phyloP scores from a whole-genome alignment of 2,329 filamentous ascomycete species.

The Escovopsis sp. region DNA sequence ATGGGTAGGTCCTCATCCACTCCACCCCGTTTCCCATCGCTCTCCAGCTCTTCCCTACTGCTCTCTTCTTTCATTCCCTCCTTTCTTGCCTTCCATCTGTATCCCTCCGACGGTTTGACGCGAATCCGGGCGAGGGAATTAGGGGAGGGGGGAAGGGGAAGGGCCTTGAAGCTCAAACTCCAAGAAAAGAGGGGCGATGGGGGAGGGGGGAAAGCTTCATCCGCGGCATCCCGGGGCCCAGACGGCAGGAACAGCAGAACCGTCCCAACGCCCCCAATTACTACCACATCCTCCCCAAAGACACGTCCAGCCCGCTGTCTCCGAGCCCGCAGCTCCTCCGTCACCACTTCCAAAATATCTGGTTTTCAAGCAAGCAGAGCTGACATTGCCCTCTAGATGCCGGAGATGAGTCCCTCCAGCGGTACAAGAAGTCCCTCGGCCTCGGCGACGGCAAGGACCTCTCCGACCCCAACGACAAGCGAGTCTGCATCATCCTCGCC shows the following conservation, averaged over 20 bases:
- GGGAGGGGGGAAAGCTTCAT: too few relatives aligned
- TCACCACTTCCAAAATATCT: not conserved
- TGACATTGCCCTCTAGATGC: slow-evolving; percentile 29
- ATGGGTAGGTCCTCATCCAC: slow-evolving; percentile 54
- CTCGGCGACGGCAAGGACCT: slow-evolving; percentile 60
- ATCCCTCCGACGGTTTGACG: too few relatives aligned
- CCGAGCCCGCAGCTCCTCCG: not conserved
- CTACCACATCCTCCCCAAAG: not conserved
- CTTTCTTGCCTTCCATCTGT: too few relatives aligned
- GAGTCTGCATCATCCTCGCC: slow-evolving; percentile 84
- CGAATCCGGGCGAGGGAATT: too few relatives aligned
- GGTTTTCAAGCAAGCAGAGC: slow-evolving; percentile 8
- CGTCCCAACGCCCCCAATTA: not conserved
- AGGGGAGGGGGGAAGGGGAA: too few relatives aligned
- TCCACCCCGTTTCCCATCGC: not conserved
- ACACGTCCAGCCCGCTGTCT: not conserved
- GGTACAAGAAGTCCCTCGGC: slow-evolving; percentile 94
- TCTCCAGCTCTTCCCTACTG: not conserved
- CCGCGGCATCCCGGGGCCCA: too few relatives aligned
- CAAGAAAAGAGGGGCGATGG: too few relatives aligned
- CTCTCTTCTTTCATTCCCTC: not conserved
- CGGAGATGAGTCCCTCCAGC: slow-evolving; percentile 84
- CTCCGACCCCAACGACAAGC: slow-evolving; percentile 65
- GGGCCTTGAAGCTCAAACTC: too few relatives aligned
- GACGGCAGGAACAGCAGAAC: too few relatives aligned